Conservation (phyloP, 1,284 basidiomycete species). For the Apiotrichum mycotoxinovorans region DNA sequence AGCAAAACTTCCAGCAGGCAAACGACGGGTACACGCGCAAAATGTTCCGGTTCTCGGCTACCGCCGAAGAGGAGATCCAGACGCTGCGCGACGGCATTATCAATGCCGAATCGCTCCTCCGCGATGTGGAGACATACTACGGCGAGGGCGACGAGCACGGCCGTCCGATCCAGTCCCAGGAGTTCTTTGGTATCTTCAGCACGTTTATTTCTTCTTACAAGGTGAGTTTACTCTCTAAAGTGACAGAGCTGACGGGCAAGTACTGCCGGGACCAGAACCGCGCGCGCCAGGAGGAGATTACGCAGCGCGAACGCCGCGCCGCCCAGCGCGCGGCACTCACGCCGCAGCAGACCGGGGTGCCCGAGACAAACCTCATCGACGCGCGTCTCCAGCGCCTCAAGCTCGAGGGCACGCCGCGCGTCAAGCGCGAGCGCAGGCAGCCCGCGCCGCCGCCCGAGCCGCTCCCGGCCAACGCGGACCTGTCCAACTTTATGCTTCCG, state of each 20-base stretch:
- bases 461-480: constrained; percentile 49
- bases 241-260: constrained; percentile 50
- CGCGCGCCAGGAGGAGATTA: constrained; percentile 51
- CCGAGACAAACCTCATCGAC: constrained; percentile 60
- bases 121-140: constrained; percentile 79
- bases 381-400: constrained; percentile 71
- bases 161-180: constrained; percentile 50
- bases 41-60: constrained; percentile 82
- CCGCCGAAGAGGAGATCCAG: constrained; percentile 68
- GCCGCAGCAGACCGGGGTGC: constrained; percentile 46
- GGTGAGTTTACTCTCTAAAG: constrained; percentile 52
- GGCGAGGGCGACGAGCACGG: constrained; percentile 78
- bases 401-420: constrained; percentile 59
- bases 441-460: constrained; percentile 46
- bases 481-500: constrained; percentile 52
- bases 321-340: constrained; percentile 43
- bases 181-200: constrained; percentile 93
- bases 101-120: constrained; percentile 72
- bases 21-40: constrained; percentile 74
- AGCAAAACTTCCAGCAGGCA: constrained; percentile 68
- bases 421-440: constrained; percentile 50
- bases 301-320: constrained; percentile 35
- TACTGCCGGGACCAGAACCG: constrained; percentile 79
- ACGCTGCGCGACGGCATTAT: constrained; percentile 81
- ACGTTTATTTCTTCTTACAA: constrained; percentile 88